Percentiles rank a stretch among this genome's conserved stretches.
phyloP scores from a whole-genome alignment of 768 basidiomycete genomes.

The Lentinus tigrinus region DNA sequence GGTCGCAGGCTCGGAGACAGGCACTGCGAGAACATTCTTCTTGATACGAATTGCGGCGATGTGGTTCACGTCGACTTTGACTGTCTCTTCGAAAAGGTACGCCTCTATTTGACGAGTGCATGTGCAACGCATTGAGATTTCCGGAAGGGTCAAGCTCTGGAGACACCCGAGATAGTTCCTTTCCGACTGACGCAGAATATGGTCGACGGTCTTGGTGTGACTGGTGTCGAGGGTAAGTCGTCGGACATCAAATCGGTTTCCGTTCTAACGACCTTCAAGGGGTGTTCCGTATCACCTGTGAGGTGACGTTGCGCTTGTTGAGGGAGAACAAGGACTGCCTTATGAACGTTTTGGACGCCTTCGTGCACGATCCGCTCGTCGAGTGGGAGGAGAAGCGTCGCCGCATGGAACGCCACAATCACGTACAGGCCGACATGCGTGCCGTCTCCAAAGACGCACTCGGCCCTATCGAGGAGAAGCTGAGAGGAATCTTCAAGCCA shows the following conservation, averaged over 20 bases:
- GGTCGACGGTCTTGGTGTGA: conserved; percentile 89
- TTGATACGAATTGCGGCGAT: conserved; percentile 86
- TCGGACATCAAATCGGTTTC: background rate
- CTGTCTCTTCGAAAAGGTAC: conserved; percentile 93
- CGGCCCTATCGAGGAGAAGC: conserved; percentile 78
- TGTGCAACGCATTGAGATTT: background rate
- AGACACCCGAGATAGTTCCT: conserved; percentile 88
- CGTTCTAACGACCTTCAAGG: conserved; percentile 40
- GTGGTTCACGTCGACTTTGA: conserved; percentile 97
- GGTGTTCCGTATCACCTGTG: conserved; percentile 87
- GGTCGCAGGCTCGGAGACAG: conserved; percentile 86
- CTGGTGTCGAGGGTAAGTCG: conserved; percentile 78
- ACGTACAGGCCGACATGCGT: conserved; percentile 46
- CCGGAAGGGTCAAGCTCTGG: conserved; percentile 72
- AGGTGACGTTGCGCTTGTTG: conserved; percentile 84
- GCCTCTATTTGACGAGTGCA: conserved; percentile 1
- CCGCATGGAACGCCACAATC: conserved; percentile 37
- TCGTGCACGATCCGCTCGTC: conserved; percentile 94
- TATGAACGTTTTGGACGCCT: conserved; percentile 95
- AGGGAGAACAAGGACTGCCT: conserved; percentile 89
- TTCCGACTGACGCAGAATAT: conserved; percentile 94
- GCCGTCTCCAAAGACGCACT: conserved; percentile 75
- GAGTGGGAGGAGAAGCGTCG: conserved; percentile 89
- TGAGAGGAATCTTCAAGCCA: conserved; percentile 64
- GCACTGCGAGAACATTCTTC: conserved; percentile 93